Conservation (phyloP, 2,329 filamentous ascomycete species). For the Coniochaeta ligniaria region DNA sequence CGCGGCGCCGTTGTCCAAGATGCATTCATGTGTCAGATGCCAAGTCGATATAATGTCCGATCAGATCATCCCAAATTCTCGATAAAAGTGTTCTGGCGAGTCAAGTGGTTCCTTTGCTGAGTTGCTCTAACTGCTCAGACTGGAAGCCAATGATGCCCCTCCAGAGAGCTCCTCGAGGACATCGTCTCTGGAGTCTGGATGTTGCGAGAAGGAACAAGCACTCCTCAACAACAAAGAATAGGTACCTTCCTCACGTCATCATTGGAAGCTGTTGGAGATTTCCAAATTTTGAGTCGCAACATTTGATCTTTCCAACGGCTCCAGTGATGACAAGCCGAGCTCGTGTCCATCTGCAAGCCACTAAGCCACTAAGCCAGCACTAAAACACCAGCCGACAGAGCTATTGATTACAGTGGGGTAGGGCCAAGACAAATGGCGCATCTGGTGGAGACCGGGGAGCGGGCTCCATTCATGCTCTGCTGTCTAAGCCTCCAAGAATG, state of each 20-base stretch:
- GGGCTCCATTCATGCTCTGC: not conserved
- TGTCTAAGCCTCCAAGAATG: not conserved
- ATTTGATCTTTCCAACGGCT: not conserved
- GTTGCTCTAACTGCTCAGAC: too few species aligned
- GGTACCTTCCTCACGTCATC: not conserved
- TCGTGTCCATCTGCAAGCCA: not conserved
- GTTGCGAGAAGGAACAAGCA: not conserved
- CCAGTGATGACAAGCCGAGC: not conserved
- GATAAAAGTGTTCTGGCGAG: not conserved
- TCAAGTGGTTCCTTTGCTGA: too few species aligned
- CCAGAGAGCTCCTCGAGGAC: not conserved
- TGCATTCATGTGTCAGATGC: not conserved
- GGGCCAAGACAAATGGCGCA: not conserved
- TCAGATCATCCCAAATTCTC: not conserved
- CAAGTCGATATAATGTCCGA: not conserved
- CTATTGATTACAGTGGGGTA: not conserved
- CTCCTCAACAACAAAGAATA: not conserved
- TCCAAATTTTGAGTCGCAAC: not conserved
- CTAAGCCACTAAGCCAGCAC: not conserved
- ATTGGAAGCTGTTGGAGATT: not conserved
- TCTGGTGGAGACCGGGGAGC: not conserved
- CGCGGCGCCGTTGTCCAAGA: not conserved
- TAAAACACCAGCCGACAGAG: not conserved
- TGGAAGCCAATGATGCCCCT: not conserved
- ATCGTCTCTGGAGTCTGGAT: not conserved